A percentile compares a stretch with the other conserved stretches of the same genome.
Evolutionary conservation across 2,329 filamentous ascomycete species (phyloP).

Genomic region (Fusarium cicatricum): DNA sequence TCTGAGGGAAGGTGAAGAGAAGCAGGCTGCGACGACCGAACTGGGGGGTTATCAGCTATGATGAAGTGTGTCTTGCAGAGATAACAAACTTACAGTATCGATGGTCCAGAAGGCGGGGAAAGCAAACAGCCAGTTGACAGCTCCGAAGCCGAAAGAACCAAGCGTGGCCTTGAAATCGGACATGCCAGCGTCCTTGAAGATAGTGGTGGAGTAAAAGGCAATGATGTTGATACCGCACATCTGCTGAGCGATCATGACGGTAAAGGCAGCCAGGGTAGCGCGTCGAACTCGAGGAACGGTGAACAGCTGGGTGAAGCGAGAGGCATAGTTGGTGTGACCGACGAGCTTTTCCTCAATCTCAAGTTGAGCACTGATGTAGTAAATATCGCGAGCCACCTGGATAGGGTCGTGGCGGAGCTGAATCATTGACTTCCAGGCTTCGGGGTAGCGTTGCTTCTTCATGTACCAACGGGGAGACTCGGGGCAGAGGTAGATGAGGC

Average conservation of each 20-base stretch:
- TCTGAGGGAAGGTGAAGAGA: conserved; percentile 72
- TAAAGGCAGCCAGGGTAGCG: conserved; percentile 78
- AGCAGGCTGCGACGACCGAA: conserved; percentile 69
- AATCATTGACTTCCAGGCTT: conserved; percentile 66
- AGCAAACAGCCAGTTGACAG: conserved; percentile 72
- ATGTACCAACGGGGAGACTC: conserved; percentile 71
- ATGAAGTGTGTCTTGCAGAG: too few species aligned
- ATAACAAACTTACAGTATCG: conserved; percentile 56
- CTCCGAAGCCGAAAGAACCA: conserved; percentile 57
- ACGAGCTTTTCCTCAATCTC: conserved; percentile 51
- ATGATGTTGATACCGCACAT: conserved; percentile 77
- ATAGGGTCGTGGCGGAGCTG: conserved; percentile 61
- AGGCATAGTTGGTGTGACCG: conserved; percentile 52
- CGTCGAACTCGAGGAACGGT: conserved; percentile 73
- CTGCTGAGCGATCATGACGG: conserved; percentile 82
- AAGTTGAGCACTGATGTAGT: conserved; percentile 59
- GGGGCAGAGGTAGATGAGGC: conserved; percentile 68
- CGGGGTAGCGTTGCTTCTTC: conserved; percentile 67
- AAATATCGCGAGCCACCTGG: conserved; percentile 67
- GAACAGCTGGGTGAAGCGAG: conserved; percentile 68
- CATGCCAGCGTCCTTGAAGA: conserved; percentile 66
- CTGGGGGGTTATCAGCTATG: conserved; percentile 20
- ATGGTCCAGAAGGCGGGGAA: conserved; percentile 73
- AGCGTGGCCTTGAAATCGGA: conserved; percentile 60
- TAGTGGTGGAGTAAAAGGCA: conserved; percentile 75